phyloP scores from a whole-genome alignment of 768 basidiomycete genomes.

The Lactarius hatsudake region DNA sequence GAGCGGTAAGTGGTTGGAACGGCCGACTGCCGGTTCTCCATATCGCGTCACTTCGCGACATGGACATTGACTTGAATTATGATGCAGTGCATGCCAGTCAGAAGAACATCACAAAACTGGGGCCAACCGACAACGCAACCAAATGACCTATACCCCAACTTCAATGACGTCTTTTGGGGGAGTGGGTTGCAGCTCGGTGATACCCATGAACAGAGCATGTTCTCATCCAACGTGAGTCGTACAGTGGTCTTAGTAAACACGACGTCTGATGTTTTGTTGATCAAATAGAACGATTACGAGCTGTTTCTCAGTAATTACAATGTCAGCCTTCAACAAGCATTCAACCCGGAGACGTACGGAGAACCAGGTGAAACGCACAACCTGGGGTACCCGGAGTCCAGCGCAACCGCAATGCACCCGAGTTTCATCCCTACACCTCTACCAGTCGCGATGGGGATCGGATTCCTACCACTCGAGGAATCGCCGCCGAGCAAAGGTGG shows the following conservation, averaged over 20 bases:
- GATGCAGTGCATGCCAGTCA: slow-evolving; percentile 8
- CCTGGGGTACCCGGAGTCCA: not conserved
- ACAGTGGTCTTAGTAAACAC: not conserved
- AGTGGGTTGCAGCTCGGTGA: not conserved
- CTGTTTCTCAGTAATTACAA: not conserved
- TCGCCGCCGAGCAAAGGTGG: not conserved
- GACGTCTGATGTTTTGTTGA: not conserved
- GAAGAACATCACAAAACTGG: not conserved
- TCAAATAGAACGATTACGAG: not conserved
- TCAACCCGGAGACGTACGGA: not conserved
- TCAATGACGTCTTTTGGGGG: not conserved
- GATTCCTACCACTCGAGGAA: not conserved
- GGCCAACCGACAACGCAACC: not conserved
- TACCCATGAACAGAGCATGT: not conserved
- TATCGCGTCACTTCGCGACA: not conserved
- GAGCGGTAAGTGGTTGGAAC: slow-evolving; percentile 3
- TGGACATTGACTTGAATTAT: slow-evolving; percentile 1
- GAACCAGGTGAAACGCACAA: not conserved
- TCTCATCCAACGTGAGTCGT: slow-evolving; percentile 4
- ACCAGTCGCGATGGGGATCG: not conserved
- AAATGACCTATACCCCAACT: not conserved
- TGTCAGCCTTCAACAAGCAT: not conserved
- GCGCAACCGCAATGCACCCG: not conserved
- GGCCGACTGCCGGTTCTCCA: not conserved
- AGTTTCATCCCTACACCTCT: not conserved